These are phyloP conservation scores for Pseudogymnoascus sp. DNA, from an alignment of 2,329 filamentous ascomycete genomes.

Conservation along the genomic window DNA sequence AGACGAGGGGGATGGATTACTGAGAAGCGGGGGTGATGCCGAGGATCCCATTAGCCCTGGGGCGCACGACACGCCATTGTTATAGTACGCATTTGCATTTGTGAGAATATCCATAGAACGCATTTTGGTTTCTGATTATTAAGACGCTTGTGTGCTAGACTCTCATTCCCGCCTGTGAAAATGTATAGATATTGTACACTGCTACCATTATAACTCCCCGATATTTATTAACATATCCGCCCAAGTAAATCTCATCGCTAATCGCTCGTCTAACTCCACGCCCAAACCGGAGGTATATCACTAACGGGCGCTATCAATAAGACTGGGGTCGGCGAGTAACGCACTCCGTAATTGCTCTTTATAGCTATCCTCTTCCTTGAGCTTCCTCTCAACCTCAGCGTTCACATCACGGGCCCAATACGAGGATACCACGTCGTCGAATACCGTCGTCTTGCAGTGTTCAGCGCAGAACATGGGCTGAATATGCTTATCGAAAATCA, in stretches of 20 bases:
- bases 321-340: neutral
- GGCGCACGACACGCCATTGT: slow-evolving; percentile 3
- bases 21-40: slow-evolving; percentile 33
- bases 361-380: slow-evolving; percentile 11
- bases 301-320: neutral
- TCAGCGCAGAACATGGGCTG: slow-evolving; percentile 17
- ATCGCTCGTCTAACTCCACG: neutral
- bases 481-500: slow-evolving; percentile 20
- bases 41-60: neutral
- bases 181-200: neutral
- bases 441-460: slow-evolving; percentile 4
- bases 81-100: slow-evolving; percentile 4
- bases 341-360: slow-evolving; percentile 11
- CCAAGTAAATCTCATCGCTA: neutral
- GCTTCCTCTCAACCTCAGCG: slow-evolving; percentile 8
- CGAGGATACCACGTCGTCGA: slow-evolving; percentile 10
- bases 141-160: neutral
- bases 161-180: neutral
- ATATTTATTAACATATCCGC: neutral
- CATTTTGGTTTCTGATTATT: neutral
- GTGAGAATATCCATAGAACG: slow-evolving; percentile 3
- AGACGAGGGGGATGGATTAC: slow-evolving; percentile 37
- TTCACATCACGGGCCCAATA: slow-evolving; percentile 13
- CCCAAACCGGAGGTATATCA: neutral
- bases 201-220: neutral